phyloP scores from a whole-genome alignment of 2,329 filamentous ascomycete genomes.

The Aureobasidium lini region DNA sequence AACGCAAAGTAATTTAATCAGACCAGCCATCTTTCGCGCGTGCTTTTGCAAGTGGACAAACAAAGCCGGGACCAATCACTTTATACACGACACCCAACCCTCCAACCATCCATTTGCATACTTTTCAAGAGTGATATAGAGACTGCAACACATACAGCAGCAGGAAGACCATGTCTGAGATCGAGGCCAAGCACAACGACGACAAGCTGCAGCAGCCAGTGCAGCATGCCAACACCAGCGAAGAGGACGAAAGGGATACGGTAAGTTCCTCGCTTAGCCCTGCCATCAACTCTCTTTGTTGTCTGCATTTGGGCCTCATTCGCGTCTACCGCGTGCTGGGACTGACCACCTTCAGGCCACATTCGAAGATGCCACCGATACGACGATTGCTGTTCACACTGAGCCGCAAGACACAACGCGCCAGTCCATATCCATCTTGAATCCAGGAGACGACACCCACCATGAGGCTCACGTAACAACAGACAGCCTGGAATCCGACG shows the following conservation, averaged over 20 bases:
- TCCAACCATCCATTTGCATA: neutral
- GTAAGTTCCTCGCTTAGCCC: constrained; percentile 9
- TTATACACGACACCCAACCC: neutral
- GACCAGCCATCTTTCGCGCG: constrained; percentile 5
- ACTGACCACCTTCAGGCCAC: constrained; percentile 48
- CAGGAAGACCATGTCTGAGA: constrained; percentile 2
- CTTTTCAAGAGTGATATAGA: neutral
- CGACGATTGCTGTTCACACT: constrained; percentile 24
- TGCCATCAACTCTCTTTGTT: neutral
- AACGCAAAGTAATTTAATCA: constrained; percentile 5
- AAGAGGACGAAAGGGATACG: constrained; percentile 10
- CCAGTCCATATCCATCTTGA: constrained; percentile 22
- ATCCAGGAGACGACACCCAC: constrained; percentile 20
- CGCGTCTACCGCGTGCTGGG: neutral
- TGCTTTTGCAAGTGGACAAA: neutral
- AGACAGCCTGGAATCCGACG: constrained; percentile 1
- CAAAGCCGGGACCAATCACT: constrained; percentile 13
- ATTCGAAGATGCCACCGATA: constrained; percentile 77
- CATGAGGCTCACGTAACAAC: constrained; percentile 17
- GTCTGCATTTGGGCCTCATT: neutral
- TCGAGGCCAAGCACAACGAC: constrained; percentile 1
- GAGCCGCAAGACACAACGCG: constrained; percentile 14
- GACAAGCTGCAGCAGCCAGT: neutral
- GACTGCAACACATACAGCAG: neutral
- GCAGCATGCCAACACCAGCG: neutral